These are phyloP conservation scores for Ploettnerulaceae sp. DNA, from an alignment of 2,329 filamentous ascomycete genomes.

Conservation along the genomic window DNA sequence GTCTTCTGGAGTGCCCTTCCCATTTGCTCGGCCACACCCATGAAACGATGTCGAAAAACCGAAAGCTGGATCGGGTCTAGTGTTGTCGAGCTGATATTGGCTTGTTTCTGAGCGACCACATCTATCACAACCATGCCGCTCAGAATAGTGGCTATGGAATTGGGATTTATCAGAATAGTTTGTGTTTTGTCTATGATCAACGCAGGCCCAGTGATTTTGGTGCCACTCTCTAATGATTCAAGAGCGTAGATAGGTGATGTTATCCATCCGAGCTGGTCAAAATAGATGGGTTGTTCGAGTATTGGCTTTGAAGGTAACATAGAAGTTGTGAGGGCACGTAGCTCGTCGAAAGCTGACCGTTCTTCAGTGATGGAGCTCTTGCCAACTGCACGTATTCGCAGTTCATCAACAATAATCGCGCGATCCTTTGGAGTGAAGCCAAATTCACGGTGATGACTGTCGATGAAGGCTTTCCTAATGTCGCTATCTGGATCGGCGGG, in stretches of 20 bases:
- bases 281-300: too few species aligned
- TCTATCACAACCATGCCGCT: constrained; percentile 89
- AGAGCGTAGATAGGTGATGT: constrained; percentile 82
- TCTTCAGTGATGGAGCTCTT: constrained; percentile 78
- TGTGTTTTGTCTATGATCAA: constrained; percentile 85
- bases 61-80: constrained; percentile 73
- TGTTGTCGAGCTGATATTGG: constrained; percentile 47
- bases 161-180: constrained; percentile 84
- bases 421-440: constrained; percentile 89
- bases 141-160: constrained; percentile 69
- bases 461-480: constrained; percentile 81
- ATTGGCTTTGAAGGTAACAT: too few species aligned
- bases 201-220: constrained; percentile 72
- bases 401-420: constrained; percentile 86
- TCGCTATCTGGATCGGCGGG: constrained; percentile 66
- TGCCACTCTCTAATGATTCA: constrained; percentile 65
- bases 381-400: constrained; percentile 81
- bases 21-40: constrained; percentile 85
- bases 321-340: too few species aligned
- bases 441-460: constrained; percentile 88
- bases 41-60: constrained; percentile 78
- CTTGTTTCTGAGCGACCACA: constrained; percentile 44
- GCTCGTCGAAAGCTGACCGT: too few species aligned
- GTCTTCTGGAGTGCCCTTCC: constrained; percentile 74
- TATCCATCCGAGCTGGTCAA: too few species aligned